A percentile compares a stretch with the other conserved stretches of the same genome.
Conservation (phyloP, 2,329 filamentous ascomycete species). For the Furcasterigmium furcatum region DNA sequence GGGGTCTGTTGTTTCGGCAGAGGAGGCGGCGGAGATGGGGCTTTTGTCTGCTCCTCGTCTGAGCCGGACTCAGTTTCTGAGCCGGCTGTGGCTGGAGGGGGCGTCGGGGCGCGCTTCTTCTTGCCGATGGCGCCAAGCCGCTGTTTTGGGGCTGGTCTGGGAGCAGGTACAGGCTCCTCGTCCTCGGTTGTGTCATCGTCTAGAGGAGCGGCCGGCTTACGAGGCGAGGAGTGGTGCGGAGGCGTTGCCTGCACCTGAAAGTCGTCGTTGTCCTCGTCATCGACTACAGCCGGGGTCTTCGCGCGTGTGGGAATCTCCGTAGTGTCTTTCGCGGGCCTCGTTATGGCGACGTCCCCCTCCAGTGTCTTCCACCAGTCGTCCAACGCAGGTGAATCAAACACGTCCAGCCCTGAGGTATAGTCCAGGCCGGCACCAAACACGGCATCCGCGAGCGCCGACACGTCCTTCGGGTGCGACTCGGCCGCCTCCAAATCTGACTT, state of each 20-base stretch:
- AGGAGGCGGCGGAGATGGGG: constrained; percentile 11
- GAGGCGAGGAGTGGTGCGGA: constrained; percentile 26
- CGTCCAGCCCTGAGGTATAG: constrained; percentile 20
- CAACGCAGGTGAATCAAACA: constrained; percentile 28
- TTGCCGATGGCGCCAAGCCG: constrained; percentile 31
- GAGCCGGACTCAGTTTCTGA: constrained; percentile 42
- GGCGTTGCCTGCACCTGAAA: constrained; percentile 50
- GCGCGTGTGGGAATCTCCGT: background rate
- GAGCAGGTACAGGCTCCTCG: constrained; percentile 21
- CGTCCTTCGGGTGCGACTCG: constrained; percentile 19
- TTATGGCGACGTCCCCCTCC: constrained; percentile 2
- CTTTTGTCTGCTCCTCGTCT: constrained; percentile 22
- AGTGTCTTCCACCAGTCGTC: constrained; percentile 46
- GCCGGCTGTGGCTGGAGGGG: constrained; percentile 15
- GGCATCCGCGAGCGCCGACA: constrained; percentile 31
- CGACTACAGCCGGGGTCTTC: background rate
- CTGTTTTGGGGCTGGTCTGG: constrained; percentile 12
- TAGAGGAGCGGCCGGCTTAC: constrained; percentile 14
- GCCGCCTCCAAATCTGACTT: constrained; percentile 16
- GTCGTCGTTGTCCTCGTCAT: constrained; percentile 41
- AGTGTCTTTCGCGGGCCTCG: constrained; percentile 7
- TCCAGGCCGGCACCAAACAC: constrained; percentile 37
- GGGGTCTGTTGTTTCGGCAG: constrained; percentile 2
- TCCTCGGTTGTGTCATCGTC: constrained; percentile 24
- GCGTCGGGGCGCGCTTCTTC: constrained; percentile 22